Base-by-base conservation (phyloP, 2,329 filamentous ascomycete species). In the Rhynchosporium graminicola region DNA sequence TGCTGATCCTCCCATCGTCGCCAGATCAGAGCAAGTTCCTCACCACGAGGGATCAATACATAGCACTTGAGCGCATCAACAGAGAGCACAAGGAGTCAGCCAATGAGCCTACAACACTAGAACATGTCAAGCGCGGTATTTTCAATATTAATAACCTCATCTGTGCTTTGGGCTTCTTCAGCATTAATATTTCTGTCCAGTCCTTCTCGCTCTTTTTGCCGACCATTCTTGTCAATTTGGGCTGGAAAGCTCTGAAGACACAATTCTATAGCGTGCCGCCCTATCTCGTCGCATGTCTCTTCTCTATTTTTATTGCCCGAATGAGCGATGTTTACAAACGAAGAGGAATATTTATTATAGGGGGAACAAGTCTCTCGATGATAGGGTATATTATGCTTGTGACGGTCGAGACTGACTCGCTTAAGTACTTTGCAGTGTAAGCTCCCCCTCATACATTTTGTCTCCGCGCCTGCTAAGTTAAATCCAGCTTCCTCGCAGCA, bases 201-300 rank as follows among this genome's bases (percentile, higher is more conserved):
- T 65, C 63, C 3, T 63, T 67, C 57, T 65, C 63, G n/a, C 52
- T 62, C 6, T 67, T 96, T 95, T 74, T 82, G 94, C 7, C 67
- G 6, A 63, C 63, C 1, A 65, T 68, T 12, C 57, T 67, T 2
- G 43, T 45, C 5, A 59, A 46, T 10, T 56, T 67, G 3, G 67
- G 65, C 3, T 68, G 65, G 71, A 78, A 77, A 12, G 57, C 59
- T 28, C 80, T 81, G 20, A 71, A 70, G 13, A 76, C 82, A 70
- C 59, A 84, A 78, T 69, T 85, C 77, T 65, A 72, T 33, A 65
- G 63, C 13, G 65, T 70, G 3, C 79, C 82, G 6, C 82, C 87
- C 66, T 82, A 83, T 72, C 82, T 88, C 69, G 82, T 85, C 0
- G 88, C 89, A 26, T 85, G 87, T 55, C 82, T 85, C 3, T 73